Evolutionary conservation across 2,329 filamentous ascomycete genomes (phyloP).

Genomic region (Verticillium nubilum): DNA sequence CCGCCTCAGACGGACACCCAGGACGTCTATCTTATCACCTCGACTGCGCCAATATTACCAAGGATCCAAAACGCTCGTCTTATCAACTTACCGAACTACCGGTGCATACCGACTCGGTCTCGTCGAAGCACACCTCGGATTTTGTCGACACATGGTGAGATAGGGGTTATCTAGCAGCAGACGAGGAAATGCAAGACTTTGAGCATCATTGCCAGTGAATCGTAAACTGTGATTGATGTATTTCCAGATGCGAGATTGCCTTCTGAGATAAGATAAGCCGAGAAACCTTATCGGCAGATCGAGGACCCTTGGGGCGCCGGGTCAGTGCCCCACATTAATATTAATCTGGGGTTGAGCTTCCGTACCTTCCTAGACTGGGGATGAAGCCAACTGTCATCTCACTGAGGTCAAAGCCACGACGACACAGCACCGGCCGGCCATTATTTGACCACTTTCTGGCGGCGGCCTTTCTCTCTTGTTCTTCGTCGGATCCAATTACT

Average conservation of each 20-base stretch:
- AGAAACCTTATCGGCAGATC: background rate
- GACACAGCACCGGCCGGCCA: background rate
- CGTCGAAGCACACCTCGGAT: background rate
- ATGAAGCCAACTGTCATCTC: conserved; percentile 5
- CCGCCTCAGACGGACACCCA: background rate
- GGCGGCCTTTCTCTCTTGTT: background rate
- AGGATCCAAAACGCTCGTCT: background rate
- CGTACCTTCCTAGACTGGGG: background rate
- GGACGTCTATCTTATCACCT: conserved; percentile 1
- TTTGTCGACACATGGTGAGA: conserved; percentile 13
- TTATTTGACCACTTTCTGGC: background rate
- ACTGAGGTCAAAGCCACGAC: background rate
- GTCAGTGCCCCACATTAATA: background rate
- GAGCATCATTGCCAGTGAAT: background rate
- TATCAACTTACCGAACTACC: background rate
- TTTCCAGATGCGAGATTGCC: background rate
- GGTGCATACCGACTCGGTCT: background rate
- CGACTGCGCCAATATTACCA: background rate
- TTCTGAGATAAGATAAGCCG: background rate
- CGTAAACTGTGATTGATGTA: background rate
- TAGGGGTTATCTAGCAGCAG: conserved; percentile 19
- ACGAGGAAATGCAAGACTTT: conserved; percentile 14
- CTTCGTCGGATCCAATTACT: too few species aligned
- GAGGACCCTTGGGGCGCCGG: background rate
- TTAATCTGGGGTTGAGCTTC: background rate